Evolutionary conservation across 1,284 basidiomycete species (phyloP).

Genomic region (Ustilago loliicola): DNA sequence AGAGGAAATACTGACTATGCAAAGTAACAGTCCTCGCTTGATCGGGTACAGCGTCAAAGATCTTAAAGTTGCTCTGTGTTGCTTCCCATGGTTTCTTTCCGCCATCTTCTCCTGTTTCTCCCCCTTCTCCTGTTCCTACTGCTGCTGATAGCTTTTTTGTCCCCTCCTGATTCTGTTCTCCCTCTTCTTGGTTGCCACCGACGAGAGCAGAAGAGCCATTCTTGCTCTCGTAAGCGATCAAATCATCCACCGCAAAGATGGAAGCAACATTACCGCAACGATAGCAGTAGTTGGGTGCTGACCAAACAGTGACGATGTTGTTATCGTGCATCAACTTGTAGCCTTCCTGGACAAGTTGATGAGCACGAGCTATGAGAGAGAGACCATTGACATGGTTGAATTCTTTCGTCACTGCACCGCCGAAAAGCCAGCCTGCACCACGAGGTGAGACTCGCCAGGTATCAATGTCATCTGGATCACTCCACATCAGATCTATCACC

Average conservation of each 20-base stretch:
- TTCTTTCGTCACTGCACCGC: slow-evolving; percentile 95
- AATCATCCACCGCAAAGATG: slow-evolving; percentile 85
- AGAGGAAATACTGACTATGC: slow-evolving; percentile 52
- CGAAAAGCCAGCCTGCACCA: slow-evolving; percentile 98
- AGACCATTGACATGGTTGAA: slow-evolving; percentile 91
- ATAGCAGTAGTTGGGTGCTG: slow-evolving; percentile 97
- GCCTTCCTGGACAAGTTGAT: slow-evolving; percentile 99
- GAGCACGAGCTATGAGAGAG: slow-evolving; percentile 95
- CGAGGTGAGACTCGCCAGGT: slow-evolving; percentile 98
- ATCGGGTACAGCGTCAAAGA: slow-evolving; percentile 70
- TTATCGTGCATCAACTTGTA: slow-evolving; percentile 95
- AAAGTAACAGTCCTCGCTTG: slow-evolving; percentile 44
- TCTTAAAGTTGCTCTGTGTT: slow-evolving; percentile 70
- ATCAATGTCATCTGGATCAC: slow-evolving; percentile 99
- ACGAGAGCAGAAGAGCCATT: slow-evolving; percentile 76
- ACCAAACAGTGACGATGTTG: slow-evolving; percentile 97
- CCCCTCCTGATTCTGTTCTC: slow-evolving; percentile 49
- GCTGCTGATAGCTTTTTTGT: slow-evolving; percentile 12
- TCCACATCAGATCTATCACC: slow-evolving; percentile 96
- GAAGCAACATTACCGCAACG: slow-evolving; percentile 97
- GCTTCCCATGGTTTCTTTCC: slow-evolving; percentile 38
- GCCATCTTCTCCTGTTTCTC: not conserved
- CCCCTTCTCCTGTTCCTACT: not conserved
- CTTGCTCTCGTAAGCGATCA: slow-evolving; percentile 51
- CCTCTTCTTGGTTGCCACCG: slow-evolving; percentile 78